These are phyloP conservation scores for Clarireedia paspali DNA, from an alignment of 2,329 filamentous ascomycete species.

Conservation along the genomic window DNA sequence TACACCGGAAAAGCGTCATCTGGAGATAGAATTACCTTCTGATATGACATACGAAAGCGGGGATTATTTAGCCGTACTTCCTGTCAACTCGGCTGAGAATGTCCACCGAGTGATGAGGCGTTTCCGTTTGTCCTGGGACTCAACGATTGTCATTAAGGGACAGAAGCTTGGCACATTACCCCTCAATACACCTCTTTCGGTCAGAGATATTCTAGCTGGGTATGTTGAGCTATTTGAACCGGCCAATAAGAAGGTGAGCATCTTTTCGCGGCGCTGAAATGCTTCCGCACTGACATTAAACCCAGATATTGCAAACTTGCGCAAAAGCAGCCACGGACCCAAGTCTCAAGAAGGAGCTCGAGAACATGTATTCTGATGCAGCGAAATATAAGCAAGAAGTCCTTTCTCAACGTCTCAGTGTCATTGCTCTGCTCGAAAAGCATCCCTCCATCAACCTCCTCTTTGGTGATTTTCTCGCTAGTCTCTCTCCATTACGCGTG, in stretches of 20 bases:
- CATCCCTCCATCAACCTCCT: conserved; percentile 34
- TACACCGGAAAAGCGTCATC: conserved; percentile 3
- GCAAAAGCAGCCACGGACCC: background rate
- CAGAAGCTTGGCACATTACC: background rate
- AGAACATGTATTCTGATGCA: background rate
- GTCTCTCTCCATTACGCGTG: background rate
- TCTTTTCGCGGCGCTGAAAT: background rate
- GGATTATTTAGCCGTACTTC: conserved; percentile 69
- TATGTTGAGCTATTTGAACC: background rate
- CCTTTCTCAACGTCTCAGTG: conserved; percentile 38
- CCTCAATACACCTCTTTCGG: background rate
- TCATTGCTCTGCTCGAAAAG: conserved; percentile 62
- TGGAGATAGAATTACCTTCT: conserved; percentile 50
- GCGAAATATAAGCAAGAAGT: background rate
- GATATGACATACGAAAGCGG: conserved; percentile 61
- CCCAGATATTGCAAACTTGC: background rate
- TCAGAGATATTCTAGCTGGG: background rate
- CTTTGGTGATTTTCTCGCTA: background rate
- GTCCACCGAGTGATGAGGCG: conserved; percentile 50
- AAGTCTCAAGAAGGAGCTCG: background rate
- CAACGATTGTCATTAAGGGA: background rate
- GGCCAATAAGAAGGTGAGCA: background rate
- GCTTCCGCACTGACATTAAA: background rate
- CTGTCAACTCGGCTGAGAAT: conserved; percentile 56
- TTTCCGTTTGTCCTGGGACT: conserved; percentile 55